A percentile compares a stretch with the other conserved stretches of the same genome.
Conservation (phyloP, 805 yeast genomes). For the Wickerhamia fluorescens region DNA sequence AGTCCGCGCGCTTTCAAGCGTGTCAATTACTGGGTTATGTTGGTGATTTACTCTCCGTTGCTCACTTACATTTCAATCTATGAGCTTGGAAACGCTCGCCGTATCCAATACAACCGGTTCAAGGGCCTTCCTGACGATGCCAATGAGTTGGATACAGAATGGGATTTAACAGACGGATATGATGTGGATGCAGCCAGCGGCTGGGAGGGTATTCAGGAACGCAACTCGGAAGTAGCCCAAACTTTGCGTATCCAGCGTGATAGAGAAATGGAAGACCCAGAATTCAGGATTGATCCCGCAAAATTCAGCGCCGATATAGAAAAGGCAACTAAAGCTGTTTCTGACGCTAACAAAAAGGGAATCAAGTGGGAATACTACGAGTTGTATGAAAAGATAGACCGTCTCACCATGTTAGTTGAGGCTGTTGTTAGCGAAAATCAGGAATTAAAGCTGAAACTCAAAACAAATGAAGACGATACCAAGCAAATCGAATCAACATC, state of each 20-base stretch:
- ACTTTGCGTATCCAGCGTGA: conserved; percentile 44
- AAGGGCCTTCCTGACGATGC: conserved; percentile 68
- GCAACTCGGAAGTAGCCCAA: conserved; percentile 30
- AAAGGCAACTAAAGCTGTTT: conserved; percentile 51
- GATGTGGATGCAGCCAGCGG: conserved; percentile 24
- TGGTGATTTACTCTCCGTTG: conserved; percentile 61
- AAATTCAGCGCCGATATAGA: conserved; percentile 48
- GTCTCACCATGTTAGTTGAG: conserved; percentile 34
- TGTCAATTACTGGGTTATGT: conserved; percentile 53
- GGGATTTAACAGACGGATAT: conserved; percentile 80
- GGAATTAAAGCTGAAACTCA: conserved; percentile 19
- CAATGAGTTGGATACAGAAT: conserved; percentile 67
- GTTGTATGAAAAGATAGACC: conserved; percentile 46
- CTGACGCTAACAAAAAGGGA: conserved; percentile 46
- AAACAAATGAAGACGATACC: neutral
- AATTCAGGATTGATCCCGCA: conserved; percentile 45
- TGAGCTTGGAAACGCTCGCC: conserved; percentile 61
- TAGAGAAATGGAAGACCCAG: conserved; percentile 67
- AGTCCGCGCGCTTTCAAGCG: conserved; percentile 24
- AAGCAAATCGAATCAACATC: neutral
- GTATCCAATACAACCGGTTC: conserved; percentile 65
- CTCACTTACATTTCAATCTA: conserved; percentile 51
- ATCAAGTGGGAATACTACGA: conserved; percentile 60
- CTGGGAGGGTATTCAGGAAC: conserved; percentile 32
- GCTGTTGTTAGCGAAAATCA: conserved; percentile 29